A percentile compares a stretch with the other conserved stretches of the same genome.
Evolutionary conservation across 768 basidiomycete genomes (phyloP).

Genomic region (Symmetrospora coprosmae): DNA sequence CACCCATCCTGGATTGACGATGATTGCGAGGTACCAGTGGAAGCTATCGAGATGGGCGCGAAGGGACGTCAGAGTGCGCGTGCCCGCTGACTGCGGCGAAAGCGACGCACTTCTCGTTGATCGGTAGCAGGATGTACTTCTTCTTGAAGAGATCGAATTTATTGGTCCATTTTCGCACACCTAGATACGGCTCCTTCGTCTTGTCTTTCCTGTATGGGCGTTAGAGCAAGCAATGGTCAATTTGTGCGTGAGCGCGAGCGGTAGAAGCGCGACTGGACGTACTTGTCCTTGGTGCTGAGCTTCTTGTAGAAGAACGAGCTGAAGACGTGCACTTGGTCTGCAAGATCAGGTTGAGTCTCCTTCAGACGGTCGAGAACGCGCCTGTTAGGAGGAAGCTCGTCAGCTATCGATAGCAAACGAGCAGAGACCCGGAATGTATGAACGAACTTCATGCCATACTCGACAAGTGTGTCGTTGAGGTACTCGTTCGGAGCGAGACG

Average conservation of each 20-base stretch:
- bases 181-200: constrained; percentile 47
- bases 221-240: too few species aligned
- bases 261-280: not conserved
- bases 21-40: constrained; percentile 95
- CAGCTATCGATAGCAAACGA: too few species aligned
- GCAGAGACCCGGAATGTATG: too few species aligned
- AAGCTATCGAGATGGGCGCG: constrained; percentile 50
- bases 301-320: constrained; percentile 98
- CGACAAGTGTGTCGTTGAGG: constrained; percentile 89
- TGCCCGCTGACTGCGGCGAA: not conserved
- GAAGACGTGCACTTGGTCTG: constrained; percentile 70
- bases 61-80: not conserved
- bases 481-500: constrained; percentile 68
- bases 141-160: constrained; percentile 78
- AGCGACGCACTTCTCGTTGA: constrained; percentile 73
- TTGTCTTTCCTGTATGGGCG: constrained; percentile 1
- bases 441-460: constrained; percentile 81
- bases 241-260: not conserved
- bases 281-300: constrained; percentile 47
- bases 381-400: too few species aligned
- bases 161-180: constrained; percentile 85
- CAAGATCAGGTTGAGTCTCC: constrained; percentile 45
- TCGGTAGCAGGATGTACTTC: constrained; percentile 83
- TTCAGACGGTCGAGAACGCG: constrained; percentile 49
- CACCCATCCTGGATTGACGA: constrained; percentile 59